phyloP scores from a whole-genome alignment of 2,329 filamentous ascomycete species.

The Pseudocercospora cruenta region DNA sequence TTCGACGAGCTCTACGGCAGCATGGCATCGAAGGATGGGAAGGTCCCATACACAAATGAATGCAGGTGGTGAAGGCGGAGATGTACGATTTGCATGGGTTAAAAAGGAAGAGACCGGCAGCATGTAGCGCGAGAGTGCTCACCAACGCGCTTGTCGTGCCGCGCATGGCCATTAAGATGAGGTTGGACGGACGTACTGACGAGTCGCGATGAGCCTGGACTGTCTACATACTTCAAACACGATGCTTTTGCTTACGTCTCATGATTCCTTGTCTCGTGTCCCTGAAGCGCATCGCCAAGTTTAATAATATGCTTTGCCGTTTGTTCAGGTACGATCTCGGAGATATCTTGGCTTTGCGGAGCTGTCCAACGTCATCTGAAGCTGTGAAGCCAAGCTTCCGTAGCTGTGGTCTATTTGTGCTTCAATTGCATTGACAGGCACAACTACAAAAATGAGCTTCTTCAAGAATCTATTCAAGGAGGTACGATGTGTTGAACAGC shows the following conservation, averaged over 20 bases:
- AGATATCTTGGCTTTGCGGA: not conserved
- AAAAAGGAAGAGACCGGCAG: conserved; percentile 12
- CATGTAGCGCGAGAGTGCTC: not conserved
- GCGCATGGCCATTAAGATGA: not conserved
- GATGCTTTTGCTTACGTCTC: not conserved
- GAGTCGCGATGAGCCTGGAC: conserved; percentile 6
- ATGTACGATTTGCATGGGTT: conserved; percentile 26
- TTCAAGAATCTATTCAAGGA: conserved; percentile 54
- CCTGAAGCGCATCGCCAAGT: not conserved
- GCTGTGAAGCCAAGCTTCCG: not conserved
- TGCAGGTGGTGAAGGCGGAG: conserved; percentile 10
- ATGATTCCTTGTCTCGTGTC: not conserved
- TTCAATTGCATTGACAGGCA: not conserved
- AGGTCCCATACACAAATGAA: not conserved
- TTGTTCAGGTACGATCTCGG: not conserved
- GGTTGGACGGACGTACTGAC: not conserved
- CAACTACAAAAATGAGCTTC: conserved; percentile 40
- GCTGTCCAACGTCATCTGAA: not conserved
- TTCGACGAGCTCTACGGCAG: conserved; percentile 10
- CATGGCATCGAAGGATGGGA: conserved; percentile 18
- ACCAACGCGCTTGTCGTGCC: not conserved
- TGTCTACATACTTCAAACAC: conserved; percentile 10
- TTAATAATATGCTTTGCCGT: not conserved
- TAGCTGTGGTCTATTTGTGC: not conserved
- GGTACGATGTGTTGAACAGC: conserved; percentile 33